Base-by-base conservation (phyloP, 2,329 filamentous ascomycete genomes). In the Fusarium sp. region DNA sequence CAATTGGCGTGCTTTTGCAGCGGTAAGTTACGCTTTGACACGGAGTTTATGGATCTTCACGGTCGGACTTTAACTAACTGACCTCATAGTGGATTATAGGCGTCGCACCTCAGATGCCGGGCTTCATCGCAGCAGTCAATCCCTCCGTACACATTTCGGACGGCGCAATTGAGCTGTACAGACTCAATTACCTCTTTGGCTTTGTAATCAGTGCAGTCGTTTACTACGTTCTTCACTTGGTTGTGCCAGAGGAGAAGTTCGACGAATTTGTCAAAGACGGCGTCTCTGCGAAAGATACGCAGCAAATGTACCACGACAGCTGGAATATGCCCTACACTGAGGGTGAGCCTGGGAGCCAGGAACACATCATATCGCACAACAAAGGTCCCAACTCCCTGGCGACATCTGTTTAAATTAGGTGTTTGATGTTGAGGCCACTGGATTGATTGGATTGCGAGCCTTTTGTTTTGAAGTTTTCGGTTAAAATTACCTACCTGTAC, bases 111-210 rank as follows among this genome's bases (percentile, higher is more conserved):
- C 77, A 76, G 5, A 64, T 84, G 49, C 82, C 82, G 0, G 82
- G 82, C 13, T 82, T 84, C 59, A 72, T 83, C 8, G 77, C 78
- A 3, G 77, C 80, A 5, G 77, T 83, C 12, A 78, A 81, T 47
- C n/a, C 20, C 0, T 73, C 73, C 4, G 72, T 81, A 8, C 67
- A 41, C 1, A 75, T 83, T 0, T 70, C 78, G 1, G 73, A 76
- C 8, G 80, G 78, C 6, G 81, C 77, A 49, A 81, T 65, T 0
- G 77, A 82, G 58, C 69, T 82, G 1, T 82, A 81, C 62, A 76
- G 76, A 62, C 68, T 81, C 50, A 81, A 79, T 64, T 82, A 80
- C 34, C 20, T 81, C 0, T 81, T 81, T 11, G 80, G 80, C 0
- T 80, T 81, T 30, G 36, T 78, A 1, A 72, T 77, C 1, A 80